phyloP scores from a whole-genome alignment of 805 yeast genomes.

The Candida xiaguanensis region DNA sequence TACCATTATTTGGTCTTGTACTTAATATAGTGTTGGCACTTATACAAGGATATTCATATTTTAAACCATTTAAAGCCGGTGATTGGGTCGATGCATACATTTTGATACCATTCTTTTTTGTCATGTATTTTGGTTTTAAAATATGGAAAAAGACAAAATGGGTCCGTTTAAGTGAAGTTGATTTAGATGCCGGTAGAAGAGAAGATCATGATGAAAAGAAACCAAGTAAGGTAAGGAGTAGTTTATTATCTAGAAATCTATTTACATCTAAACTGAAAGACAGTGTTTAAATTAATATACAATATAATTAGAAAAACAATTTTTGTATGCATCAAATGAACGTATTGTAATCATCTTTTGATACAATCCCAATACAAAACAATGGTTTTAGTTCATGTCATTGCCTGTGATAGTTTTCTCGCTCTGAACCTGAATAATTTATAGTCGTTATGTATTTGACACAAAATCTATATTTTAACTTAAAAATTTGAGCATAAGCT shows the following conservation, averaged over 20 bases:
- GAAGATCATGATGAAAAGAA: conserved; percentile 23
- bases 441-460: too few relatives aligned
- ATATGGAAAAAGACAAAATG: conserved; percentile 37
- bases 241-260: not conserved
- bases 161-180: conserved; percentile 42
- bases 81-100: conserved; percentile 57
- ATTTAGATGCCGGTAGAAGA: conserved; percentile 51
- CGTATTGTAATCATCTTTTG: too few relatives aligned
- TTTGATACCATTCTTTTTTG: conserved; percentile 53
- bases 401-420: too few relatives aligned
- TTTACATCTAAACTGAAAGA: not conserved
- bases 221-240: not conserved
- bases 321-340: not conserved
- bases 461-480: too few relatives aligned
- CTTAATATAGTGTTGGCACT: conserved; percentile 52
- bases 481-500: too few relatives aligned
- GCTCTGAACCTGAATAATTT: too few relatives aligned
- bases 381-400: too few relatives aligned
- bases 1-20: conserved; percentile 46
- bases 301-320: not conserved
- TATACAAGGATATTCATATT: conserved; percentile 65
- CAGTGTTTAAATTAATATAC: not conserved
- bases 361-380: too few relatives aligned
- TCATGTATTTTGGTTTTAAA: conserved; percentile 37
- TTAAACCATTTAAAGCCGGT: conserved; percentile 51